Percentiles rank a stretch among this genome's conserved stretches.
These are phyloP conservation scores for Venturia oleaginea DNA, from an alignment of 2,329 filamentous ascomycete genomes.

Conservation along the genomic window DNA sequence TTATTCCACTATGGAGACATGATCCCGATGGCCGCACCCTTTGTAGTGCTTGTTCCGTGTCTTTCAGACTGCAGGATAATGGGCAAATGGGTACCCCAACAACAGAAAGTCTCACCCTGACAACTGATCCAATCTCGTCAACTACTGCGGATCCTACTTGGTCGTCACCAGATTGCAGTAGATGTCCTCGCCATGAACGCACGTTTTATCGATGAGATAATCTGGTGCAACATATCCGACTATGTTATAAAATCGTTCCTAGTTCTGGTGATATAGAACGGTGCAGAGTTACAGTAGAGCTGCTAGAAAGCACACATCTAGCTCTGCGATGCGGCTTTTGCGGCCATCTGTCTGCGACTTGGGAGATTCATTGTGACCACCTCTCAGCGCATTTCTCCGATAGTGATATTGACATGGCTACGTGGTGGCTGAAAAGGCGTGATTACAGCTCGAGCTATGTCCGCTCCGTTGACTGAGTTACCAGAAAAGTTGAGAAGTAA, in stretches of 20 bases:
- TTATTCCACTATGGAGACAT: too few species aligned
- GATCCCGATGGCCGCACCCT: too few species aligned
- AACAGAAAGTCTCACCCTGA: too few species aligned
- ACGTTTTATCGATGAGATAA: background rate
- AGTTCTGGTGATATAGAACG: background rate
- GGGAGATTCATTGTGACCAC: background rate
- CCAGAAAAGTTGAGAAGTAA: too few species aligned
- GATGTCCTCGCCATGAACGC: background rate
- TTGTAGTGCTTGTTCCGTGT: background rate
- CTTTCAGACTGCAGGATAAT: background rate
- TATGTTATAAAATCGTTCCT: background rate
- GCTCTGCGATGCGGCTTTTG: background rate
- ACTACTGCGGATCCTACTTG: too few species aligned
- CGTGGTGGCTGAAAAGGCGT: background rate
- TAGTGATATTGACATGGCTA: background rate
- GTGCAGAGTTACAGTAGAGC: conserved; percentile 15
- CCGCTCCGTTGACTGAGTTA: too few species aligned
- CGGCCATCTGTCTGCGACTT: background rate
- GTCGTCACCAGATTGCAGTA: background rate
- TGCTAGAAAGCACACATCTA: conserved; percentile 13
- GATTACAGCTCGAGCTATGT: background rate
- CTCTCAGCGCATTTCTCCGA: background rate
- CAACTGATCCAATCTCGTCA: too few species aligned
- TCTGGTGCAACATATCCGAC: background rate
- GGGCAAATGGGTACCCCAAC: background rate